Conservation (phyloP, 2,329 filamentous ascomycete genomes). For the Pyricularia sp. region DNA sequence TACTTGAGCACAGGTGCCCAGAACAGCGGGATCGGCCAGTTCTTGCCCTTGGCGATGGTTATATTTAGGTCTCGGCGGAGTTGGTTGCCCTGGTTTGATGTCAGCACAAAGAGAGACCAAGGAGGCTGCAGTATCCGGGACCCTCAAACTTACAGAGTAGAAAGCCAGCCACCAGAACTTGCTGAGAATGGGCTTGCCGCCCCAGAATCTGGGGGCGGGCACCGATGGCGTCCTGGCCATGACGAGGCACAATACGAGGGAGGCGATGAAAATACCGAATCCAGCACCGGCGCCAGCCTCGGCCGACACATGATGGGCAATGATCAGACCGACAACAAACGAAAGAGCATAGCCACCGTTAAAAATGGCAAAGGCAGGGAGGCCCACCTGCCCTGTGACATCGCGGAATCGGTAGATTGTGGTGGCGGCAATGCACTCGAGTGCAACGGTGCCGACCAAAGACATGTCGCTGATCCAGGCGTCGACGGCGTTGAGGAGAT, state of each 20-base stretch:
- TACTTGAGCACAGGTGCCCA: conserved; percentile 1
- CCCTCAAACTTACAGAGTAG: neutral
- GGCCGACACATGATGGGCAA: neutral
- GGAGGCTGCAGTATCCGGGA: neutral
- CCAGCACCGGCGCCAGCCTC: neutral
- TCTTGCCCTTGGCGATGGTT: neutral
- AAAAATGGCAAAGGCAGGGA: neutral
- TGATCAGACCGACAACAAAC: neutral
- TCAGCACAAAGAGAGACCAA: neutral
- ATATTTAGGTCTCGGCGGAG: neutral
- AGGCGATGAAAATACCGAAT: neutral
- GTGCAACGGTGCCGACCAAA: neutral
- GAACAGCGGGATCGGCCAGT: neutral
- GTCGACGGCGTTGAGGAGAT: neutral
- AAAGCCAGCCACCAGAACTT: neutral
- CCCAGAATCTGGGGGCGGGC: neutral
- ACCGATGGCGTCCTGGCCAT: neutral
- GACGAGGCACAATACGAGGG: neutral
- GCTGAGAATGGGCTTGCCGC: neutral
- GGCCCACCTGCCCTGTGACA: neutral
- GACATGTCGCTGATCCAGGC: neutral
- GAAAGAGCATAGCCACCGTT: neutral
- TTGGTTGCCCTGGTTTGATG: neutral
- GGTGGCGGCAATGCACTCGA: neutral
- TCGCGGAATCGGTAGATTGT: neutral